Conservation (phyloP, 495 filamentous ascomycete genomes). For the Aspergillus homomorphus region DNA sequence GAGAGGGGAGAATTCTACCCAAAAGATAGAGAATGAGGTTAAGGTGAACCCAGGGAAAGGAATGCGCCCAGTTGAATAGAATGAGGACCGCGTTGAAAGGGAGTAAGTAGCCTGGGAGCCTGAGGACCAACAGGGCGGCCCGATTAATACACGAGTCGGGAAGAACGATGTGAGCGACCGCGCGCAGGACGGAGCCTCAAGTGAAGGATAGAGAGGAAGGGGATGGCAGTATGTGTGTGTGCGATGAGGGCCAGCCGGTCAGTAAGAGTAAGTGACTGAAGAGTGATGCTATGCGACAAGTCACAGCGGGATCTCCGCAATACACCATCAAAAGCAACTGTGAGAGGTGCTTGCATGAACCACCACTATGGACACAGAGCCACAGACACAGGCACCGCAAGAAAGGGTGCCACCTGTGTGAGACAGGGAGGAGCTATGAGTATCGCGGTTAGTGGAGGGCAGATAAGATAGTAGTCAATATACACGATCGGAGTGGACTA, state of each 20-base stretch:
- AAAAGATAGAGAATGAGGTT: conserved; percentile 11
- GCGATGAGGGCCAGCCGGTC: not conserved
- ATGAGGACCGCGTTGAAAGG: conserved; percentile 4
- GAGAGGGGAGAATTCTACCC: conserved; percentile 13
- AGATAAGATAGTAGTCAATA: not conserved
- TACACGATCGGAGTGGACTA: not conserved
- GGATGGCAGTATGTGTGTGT: not conserved
- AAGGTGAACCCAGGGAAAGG: conserved; percentile 13
- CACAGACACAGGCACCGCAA: not conserved
- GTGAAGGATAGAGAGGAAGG: not conserved
- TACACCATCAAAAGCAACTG: not conserved
- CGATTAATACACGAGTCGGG: conserved; percentile 6
- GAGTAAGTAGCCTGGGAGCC: conserved; percentile 19
- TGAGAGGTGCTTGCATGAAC: not conserved
- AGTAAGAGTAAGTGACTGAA: not conserved
- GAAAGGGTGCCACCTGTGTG: not conserved
- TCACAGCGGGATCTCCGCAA: conserved; percentile 9
- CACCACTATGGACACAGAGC: not conserved
- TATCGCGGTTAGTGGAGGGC: not conserved
- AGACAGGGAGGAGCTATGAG: not conserved
- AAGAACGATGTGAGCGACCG: not conserved
- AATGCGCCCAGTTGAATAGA: conserved; percentile 13
- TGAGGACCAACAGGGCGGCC: conserved; percentile 19
- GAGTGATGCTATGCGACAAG: conserved; percentile 14
- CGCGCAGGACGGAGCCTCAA: not conserved